A percentile compares a stretch with the other conserved stretches of the same genome.
Conservation (phyloP, 1,139 yeast genomes). For the Kazachstania sp. region DNA sequence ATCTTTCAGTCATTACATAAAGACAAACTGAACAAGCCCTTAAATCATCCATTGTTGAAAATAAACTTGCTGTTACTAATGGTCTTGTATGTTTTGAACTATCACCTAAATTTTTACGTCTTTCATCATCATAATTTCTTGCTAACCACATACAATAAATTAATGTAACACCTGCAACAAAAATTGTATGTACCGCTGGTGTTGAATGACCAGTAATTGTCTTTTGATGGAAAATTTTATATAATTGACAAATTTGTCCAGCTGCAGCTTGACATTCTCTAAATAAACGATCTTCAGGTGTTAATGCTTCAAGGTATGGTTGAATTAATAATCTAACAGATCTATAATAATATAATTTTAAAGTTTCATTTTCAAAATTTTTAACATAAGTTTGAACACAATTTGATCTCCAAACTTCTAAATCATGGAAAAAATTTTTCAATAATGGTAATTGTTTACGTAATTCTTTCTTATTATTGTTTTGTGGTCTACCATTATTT, state of each 20-base stretch:
- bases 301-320: slow-evolving; percentile 48
- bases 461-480: slow-evolving; percentile 13
- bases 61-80: slow-evolving; percentile 40
- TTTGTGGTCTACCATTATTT: slow-evolving; percentile 9
- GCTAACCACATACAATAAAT: slow-evolving; percentile 54
- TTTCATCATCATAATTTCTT: slow-evolving; percentile 45
- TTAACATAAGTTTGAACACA: slow-evolving; percentile 32
- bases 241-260: slow-evolving; percentile 51
- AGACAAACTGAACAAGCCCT: slow-evolving; percentile 51
- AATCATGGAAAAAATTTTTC: slow-evolving; percentile 38
- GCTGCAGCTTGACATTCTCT: slow-evolving; percentile 57
- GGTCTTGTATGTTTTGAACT: slow-evolving; percentile 47
- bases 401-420: slow-evolving; percentile 44
- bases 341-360: slow-evolving; percentile 45
- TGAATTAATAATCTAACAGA: slow-evolving; percentile 48
- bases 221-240: slow-evolving; percentile 49
- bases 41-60: slow-evolving; percentile 46
- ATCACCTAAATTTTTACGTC: slow-evolving; percentile 41
- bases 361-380: slow-evolving; percentile 43
- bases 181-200: slow-evolving; percentile 51
- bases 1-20: slow-evolving; percentile 52
- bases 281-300: slow-evolving; percentile 48
- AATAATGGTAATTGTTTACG: slow-evolving; percentile 36
- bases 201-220: slow-evolving; percentile 52
- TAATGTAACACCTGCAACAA: slow-evolving; percentile 53